Base-by-base conservation (phyloP, 306 rosid genomes). In the Dalbergia oliveri region DNA sequence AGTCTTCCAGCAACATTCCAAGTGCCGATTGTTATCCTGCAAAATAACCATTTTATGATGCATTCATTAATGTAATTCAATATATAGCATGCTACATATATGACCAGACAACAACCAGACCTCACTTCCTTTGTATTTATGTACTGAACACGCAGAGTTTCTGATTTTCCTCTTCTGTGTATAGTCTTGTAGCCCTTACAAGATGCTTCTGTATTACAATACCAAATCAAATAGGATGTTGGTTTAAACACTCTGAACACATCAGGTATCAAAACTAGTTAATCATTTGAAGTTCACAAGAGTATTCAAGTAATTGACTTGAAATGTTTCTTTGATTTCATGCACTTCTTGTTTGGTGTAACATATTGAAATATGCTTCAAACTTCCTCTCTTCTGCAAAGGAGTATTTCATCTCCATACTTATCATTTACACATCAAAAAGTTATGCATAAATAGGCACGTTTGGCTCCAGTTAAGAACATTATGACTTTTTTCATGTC, bases 1-100 rank as follows among this genome's bases (percentile, higher is more conserved):
- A 44, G 23, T 80, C 78, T 85, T 86, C 99, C 99, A 62, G 89
- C 99, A 31, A 95, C 99, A 86, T 95, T 95, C 98, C 99, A 95
- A 26, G 91, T 90, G 12, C 98, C 92, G 74, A 91, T 82, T 69
- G 92, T 87, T 73, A 93, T 87, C 88, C 99, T 95, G 80, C 74
- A 89, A 33, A 69, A 76, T 44, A 81, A 81, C 50, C 79, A 82
- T 65, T 69, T 82, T 66, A 75, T 63, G 63, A 83, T 33, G 53
- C 72, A 66, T 70, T 67, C 68, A 69, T 69, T 59, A 73, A 84
- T 67, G 79, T 31, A 54, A 65, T 39, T 57, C 47, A 18, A 69
- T 16, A 66, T 23, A 43, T 65, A 66, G 33, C 69, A 81, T 61
- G 69, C 43, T 15, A 80, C 59, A 47, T 74, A 81, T 26, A 26